phyloP scores from a whole-genome alignment of 306 rosid genomes.

The Quercus aquifolioides region DNA sequence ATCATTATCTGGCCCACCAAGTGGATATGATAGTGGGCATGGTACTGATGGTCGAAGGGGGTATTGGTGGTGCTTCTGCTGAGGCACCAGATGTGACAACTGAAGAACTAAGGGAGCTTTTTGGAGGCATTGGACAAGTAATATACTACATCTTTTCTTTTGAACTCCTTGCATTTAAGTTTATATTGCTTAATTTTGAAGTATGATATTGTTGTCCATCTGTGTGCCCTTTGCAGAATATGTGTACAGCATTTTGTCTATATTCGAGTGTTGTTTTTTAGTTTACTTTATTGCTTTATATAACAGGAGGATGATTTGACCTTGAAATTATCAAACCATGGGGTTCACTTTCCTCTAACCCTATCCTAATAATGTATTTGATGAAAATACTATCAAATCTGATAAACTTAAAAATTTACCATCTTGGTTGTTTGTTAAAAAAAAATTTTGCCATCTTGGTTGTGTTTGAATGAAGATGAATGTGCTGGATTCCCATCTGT shows the following conservation, averaged over 20 bases:
- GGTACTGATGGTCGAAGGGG: slow-evolving; percentile 60
- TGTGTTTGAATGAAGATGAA: no score
- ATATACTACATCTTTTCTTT: slow-evolving; percentile 27
- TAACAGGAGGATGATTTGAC: neutral
- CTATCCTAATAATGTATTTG: neutral
- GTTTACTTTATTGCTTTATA: neutral
- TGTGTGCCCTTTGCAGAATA: neutral
- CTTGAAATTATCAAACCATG: neutral
- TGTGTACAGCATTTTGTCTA: neutral
- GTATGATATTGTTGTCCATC: neutral
- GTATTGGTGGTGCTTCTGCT: slow-evolving; percentile 58
- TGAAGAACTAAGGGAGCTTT: slow-evolving; percentile 83
- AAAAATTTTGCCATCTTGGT: no score
- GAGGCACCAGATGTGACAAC: slow-evolving; percentile 77
- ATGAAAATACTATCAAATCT: neutral
- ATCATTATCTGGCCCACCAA: no score
- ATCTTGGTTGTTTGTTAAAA: no score
- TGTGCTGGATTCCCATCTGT: no score
- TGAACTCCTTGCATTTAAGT: neutral
- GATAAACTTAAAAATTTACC: neutral
- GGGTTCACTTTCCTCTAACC: neutral
- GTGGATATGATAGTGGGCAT: slow-evolving; percentile 33
- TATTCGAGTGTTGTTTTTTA: neutral
- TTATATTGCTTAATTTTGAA: neutral
- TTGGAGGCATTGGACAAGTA: slow-evolving; percentile 99